Conservation (phyloP, 2,329 filamentous ascomycete species). For the Penicillium decumbens region DNA sequence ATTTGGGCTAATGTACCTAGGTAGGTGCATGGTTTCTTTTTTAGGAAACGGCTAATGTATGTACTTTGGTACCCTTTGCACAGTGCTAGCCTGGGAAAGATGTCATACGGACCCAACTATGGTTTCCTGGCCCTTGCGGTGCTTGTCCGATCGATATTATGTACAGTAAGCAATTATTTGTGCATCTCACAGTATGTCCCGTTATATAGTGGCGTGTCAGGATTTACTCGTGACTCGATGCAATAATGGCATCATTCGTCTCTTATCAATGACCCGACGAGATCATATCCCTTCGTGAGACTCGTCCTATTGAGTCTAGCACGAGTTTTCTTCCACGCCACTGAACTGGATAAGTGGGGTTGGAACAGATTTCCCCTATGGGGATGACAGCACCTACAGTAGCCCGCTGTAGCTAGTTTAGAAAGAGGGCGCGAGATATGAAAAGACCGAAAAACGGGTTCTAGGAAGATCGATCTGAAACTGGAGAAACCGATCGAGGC, state of each 20-base stretch:
- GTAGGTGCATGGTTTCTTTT: background rate
- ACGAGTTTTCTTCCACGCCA: constrained; percentile 16
- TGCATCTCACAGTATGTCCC: background rate
- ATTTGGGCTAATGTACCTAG: background rate
- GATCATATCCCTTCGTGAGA: constrained; percentile 1
- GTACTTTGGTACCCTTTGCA: background rate
- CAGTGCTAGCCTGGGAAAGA: background rate
- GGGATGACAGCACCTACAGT: constrained; percentile 5
- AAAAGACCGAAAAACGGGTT: background rate
- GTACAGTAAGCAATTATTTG: constrained; percentile 15
- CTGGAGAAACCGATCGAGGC: constrained; percentile 13
- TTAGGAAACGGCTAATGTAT: background rate
- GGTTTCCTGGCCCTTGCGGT: constrained; percentile 15
- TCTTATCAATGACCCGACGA: background rate
- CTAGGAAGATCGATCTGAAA: constrained; percentile 6
- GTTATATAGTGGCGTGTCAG: background rate
- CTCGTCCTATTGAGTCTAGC: constrained; percentile 4
- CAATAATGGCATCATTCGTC: background rate
- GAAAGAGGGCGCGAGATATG: background rate
- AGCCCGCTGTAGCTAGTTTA: constrained; percentile 1
- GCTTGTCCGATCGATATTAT: constrained; percentile 9
- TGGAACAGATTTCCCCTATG: background rate
- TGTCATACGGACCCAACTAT: constrained; percentile 4
- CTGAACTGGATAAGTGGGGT: background rate
- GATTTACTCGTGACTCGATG: background rate